Conservation (phyloP, 1,139 yeast species). For the Torulaspora globosa region DNA sequence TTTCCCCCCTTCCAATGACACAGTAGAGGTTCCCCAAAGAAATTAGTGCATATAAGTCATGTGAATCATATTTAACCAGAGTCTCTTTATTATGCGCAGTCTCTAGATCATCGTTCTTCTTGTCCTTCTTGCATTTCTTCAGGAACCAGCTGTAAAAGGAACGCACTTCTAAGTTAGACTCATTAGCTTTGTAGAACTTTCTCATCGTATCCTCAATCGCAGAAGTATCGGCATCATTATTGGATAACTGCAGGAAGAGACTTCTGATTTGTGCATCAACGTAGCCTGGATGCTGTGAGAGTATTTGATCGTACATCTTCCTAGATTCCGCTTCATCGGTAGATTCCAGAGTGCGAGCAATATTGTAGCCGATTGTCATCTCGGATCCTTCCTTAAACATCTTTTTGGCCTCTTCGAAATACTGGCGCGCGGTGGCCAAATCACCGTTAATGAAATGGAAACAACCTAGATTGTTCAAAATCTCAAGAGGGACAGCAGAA, state of each 20-base stretch:
- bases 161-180: conserved; percentile 72
- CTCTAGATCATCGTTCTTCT: conserved; percentile 54
- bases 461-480: conserved; percentile 82
- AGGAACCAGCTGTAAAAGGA: conserved; percentile 92
- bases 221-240: conserved; percentile 37
- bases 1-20: conserved; percentile 73
- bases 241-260: conserved; percentile 48
- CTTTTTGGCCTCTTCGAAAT: conserved; percentile 51
- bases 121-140: conserved; percentile 45
- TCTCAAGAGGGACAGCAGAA: conserved; percentile 56
- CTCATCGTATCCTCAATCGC: conserved; percentile 49
- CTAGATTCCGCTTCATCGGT: conserved; percentile 37
- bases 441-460: conserved; percentile 68
- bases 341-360: conserved; percentile 58
- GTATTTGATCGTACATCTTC: conserved; percentile 50
- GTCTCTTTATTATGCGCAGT: conserved; percentile 82
- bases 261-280: conserved; percentile 72
- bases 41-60: conserved; percentile 83
- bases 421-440: conserved; percentile 46
- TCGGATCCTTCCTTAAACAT: conserved; percentile 36
- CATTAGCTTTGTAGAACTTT: conserved; percentile 49
- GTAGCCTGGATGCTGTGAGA: conserved; percentile 62
- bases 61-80: conserved; percentile 73
- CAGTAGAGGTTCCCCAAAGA: conserved; percentile 88
- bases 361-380: conserved; percentile 54